phyloP scores from a whole-genome alignment of 164 flowering plant genomes.

The Liquidambar formosana region DNA sequence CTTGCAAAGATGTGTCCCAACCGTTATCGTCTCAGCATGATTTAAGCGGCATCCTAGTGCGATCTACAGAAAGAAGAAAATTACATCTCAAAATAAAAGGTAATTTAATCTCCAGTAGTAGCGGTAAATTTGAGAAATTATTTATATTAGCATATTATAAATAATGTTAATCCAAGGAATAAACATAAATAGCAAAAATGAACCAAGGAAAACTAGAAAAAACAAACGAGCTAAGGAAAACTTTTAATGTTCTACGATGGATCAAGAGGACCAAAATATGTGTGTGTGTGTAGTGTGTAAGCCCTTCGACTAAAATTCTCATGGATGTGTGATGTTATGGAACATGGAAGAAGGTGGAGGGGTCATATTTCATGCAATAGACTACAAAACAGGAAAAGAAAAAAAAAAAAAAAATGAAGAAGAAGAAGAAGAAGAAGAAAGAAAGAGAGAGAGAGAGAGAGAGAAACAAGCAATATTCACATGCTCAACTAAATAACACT shows the following conservation, averaged over 20 bases:
- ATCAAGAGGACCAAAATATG: not conserved
- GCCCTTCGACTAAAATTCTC: not conserved
- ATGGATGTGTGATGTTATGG: not conserved
- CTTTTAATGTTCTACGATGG: too few species aligned
- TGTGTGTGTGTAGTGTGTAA: too few species aligned
- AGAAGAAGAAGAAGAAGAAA: too few species aligned
- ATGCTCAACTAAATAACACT: too few species aligned
- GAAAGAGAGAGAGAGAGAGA: too few species aligned
- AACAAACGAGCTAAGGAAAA: not conserved
- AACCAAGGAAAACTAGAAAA: not conserved
- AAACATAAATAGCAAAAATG: not conserved
- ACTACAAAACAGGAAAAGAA: not conserved
- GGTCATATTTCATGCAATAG: not conserved
- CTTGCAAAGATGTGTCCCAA: slow-evolving; percentile 70
- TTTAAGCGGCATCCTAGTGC: slow-evolving; percentile 64
- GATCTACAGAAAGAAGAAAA: slow-evolving; percentile 41
- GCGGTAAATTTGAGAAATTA: not conserved
- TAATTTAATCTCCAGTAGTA: not conserved
- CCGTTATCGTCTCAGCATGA: slow-evolving; percentile 72
- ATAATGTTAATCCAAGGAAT: not conserved
- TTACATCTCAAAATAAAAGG: not conserved
- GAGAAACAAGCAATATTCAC: not conserved
- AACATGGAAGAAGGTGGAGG: not conserved
- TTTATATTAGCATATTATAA: not conserved
- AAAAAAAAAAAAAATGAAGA: too few species aligned